Conservation (phyloP, 129 eudicot genomes). For the Centrapalus pauciflorus region DNA sequence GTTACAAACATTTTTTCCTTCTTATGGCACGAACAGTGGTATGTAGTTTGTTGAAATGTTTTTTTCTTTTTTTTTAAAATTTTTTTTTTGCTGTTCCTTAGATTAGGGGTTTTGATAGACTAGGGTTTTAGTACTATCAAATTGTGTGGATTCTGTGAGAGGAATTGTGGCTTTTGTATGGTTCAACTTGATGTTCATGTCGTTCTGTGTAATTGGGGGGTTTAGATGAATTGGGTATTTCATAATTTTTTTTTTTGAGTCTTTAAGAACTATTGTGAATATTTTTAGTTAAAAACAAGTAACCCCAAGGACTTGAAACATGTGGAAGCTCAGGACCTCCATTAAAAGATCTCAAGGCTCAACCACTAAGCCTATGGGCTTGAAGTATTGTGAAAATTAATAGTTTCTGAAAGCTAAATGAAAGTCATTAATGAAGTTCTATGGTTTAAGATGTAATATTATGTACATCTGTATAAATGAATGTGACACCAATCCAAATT, state of each 20-base stretch:
- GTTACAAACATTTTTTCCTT: neutral
- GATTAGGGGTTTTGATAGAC: conserved; percentile 5
- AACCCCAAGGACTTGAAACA: too few relatives aligned
- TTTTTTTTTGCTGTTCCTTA: neutral
- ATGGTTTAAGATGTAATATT: neutral
- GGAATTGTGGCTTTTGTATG: conserved; percentile 1
- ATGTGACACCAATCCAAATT: neutral
- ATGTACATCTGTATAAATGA: neutral
- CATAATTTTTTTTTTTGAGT: neutral
- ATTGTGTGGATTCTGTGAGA: neutral
- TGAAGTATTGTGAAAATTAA: too few relatives aligned
- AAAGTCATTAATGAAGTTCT: conserved; percentile 4
- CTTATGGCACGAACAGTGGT: neutral
- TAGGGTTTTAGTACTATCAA: conserved; percentile 11
- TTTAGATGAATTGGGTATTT: conserved; percentile 7
- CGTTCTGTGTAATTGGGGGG: conserved; percentile 2
- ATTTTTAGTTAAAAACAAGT: too few relatives aligned
- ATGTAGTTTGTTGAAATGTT: conserved; percentile 1
- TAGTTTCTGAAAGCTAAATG: too few relatives aligned
- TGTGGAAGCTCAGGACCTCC: too few relatives aligned
- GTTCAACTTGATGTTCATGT: neutral
- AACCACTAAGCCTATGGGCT: neutral
- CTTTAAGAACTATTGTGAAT: neutral
- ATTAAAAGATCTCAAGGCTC: neutral
- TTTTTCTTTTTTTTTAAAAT: too few relatives aligned